Evolutionary conservation across 257 asterid species (phyloP), one percentile per base, ranked within the genome.

Genomic region (Lycium barbarum): DNA sequence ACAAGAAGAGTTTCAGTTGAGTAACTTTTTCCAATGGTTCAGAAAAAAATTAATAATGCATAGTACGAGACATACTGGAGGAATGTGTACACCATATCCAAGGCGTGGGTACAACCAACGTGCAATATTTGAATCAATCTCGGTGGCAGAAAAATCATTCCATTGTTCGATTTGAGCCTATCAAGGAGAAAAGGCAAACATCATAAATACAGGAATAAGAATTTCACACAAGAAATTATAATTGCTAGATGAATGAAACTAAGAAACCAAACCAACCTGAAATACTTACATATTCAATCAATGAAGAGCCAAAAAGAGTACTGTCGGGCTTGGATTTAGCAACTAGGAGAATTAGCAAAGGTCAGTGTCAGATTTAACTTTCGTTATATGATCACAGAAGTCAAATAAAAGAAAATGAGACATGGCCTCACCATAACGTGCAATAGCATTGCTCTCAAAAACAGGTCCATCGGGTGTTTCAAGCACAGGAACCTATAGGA

Each of bases 401-500:
- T 63, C 61, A 79, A 58, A 35, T 47, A 13, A 81, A 62, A 68
- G 26, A 67, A 36, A 36, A 57, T 4, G 2, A 82, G 6, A 63
- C 66, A 45, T 17, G 35, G 57, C 51, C 86, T 84, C 88, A 96
- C 98, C 98, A 83, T 96, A 96, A 5, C 98, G 97, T 1, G 99
- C 98, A 88, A 96, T 96, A 10, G 99, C 98, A 78, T 94, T 96
- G 92, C 99, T 96, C 91, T 96, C 98, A 68, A 94, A 96, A 20
- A 96, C 49, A 1, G 96, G 78, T 22, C 99, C 98, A 38, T 94
- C 98, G 6, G 99, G 98, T 2, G 98, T 96, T 89, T 96, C 96
- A 49, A 96, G 98, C 84, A 93, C 98, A 45, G 99, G 98, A 57
- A 96, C 85, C 99, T 95, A 83, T 82, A 71, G 51, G 55, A 94